phyloP scores from a whole-genome alignment of 2,329 filamentous ascomycete genomes.

The Claviceps maximensis region DNA sequence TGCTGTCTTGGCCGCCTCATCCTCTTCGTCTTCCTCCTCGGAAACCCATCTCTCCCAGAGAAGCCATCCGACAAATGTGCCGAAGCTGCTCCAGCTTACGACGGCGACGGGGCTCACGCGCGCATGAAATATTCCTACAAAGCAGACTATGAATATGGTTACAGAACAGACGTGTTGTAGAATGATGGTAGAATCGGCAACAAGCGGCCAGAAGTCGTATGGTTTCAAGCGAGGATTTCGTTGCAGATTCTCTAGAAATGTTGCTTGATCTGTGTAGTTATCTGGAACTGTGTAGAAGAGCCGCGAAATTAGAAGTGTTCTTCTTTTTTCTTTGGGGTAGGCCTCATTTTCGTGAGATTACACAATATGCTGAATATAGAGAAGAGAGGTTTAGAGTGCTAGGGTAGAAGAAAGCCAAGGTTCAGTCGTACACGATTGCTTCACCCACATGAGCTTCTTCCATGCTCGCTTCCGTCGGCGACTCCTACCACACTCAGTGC shows the following conservation, averaged over 20 bases:
- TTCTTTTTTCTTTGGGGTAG: background rate
- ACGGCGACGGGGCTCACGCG: slow-evolving; percentile 83
- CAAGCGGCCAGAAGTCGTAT: slow-evolving; percentile 96
- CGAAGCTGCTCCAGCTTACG: slow-evolving; percentile 69
- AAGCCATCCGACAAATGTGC: slow-evolving; percentile 77
- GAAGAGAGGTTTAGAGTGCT: background rate
- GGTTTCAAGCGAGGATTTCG: slow-evolving; percentile 85
- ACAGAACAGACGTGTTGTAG: slow-evolving; percentile 95
- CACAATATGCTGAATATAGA: background rate
- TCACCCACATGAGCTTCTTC: slow-evolving; percentile 97
- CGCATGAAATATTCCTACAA: slow-evolving; percentile 77
- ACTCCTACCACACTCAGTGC: slow-evolving; percentile 48
- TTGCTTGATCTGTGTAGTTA: slow-evolving; percentile 95
- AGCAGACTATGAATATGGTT: slow-evolving; percentile 87
- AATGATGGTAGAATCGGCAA: slow-evolving; percentile 90
- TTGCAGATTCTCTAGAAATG: slow-evolving; percentile 91
- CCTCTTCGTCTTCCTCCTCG: slow-evolving; percentile 45
- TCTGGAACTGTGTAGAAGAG: slow-evolving; percentile 58
- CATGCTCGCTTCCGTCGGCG: slow-evolving; percentile 60
- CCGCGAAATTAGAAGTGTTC: background rate
- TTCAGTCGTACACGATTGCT: slow-evolving; percentile 62
- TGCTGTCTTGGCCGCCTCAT: slow-evolving; percentile 23
- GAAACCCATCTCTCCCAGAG: slow-evolving; percentile 87
- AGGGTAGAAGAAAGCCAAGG: background rate
- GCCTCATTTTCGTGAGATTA: background rate